These are phyloP conservation scores for Pseudogymnoascus sp. DNA, from an alignment of 2,329 filamentous ascomycete genomes.

Conservation along the genomic window DNA sequence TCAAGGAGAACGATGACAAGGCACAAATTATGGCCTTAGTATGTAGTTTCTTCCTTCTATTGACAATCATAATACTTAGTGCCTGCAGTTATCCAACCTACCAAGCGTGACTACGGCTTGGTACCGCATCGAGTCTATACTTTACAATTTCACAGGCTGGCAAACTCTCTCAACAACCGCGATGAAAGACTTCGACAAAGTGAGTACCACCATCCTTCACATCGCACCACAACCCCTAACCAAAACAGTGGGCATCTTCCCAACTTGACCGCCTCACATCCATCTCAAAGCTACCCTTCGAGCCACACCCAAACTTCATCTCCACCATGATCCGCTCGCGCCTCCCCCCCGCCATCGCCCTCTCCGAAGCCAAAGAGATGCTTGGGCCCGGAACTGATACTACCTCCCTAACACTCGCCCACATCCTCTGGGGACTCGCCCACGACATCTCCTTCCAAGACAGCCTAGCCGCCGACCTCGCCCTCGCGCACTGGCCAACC, in stretches of 20 bases:
- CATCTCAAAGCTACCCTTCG: background rate
- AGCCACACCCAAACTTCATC: conserved; percentile 12
- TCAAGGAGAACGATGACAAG: conserved; percentile 29
- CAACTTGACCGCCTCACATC: conserved; percentile 3
- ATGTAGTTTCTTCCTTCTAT: conserved; percentile 20
- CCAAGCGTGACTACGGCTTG: conserved; percentile 12
- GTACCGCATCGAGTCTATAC: conserved; percentile 21
- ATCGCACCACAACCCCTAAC: background rate
- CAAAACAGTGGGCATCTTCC: conserved; percentile 4
- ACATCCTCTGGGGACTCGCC: conserved; percentile 29
- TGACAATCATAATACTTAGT: conserved; percentile 21
- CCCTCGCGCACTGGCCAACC: conserved; percentile 20
- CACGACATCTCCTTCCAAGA: conserved; percentile 26
- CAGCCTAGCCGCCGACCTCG: conserved; percentile 23
- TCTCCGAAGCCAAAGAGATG: conserved; percentile 29
- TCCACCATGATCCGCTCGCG: conserved; percentile 14
- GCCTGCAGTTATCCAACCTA: conserved; percentile 18
- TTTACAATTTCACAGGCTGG: conserved; percentile 4
- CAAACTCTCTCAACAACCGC: conserved; percentile 6
- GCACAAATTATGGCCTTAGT: conserved; percentile 29
- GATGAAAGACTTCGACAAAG: conserved; percentile 10
- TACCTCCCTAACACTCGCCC: conserved; percentile 29
- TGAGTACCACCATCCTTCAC: background rate
- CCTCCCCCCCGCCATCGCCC: background rate
- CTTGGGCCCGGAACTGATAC: conserved; percentile 31